A percentile compares a stretch with the other conserved stretches of the same genome.
Conservation (phyloP, 2,329 filamentous ascomycete genomes). For the Sporothrix humicola region DNA sequence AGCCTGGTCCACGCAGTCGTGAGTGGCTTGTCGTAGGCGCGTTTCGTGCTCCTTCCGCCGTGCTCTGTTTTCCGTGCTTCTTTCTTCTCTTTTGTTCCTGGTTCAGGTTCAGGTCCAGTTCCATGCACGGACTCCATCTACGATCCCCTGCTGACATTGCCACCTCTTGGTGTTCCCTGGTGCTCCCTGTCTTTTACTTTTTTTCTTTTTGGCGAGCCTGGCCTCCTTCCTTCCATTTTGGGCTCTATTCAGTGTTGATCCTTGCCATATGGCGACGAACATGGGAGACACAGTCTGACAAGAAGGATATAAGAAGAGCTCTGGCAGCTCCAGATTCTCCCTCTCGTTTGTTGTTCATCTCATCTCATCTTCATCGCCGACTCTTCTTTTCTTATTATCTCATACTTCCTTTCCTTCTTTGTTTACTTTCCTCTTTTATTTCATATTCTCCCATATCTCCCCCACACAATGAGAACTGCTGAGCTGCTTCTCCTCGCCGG, state of each 20-base stretch:
- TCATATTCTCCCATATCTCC: background rate
- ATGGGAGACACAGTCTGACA: background rate
- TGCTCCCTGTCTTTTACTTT: background rate
- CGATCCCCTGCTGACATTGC: slow-evolving; percentile 15
- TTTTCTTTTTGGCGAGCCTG: background rate
- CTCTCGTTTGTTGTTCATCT: background rate
- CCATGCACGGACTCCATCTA: slow-evolving; percentile 1
- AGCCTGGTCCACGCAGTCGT: background rate
- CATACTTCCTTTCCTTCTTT: background rate
- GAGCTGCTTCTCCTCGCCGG: slow-evolving; percentile 18
- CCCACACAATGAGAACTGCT: slow-evolving; percentile 4
- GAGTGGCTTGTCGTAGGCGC: background rate
- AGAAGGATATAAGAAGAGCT: background rate
- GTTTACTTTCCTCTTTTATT: background rate
- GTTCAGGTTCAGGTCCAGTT: background rate
- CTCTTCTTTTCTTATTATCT: background rate
- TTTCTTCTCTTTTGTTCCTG: background rate
- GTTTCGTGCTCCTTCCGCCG: background rate
- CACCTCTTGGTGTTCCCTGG: background rate
- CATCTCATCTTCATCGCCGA: background rate
- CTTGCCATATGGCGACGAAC: background rate
- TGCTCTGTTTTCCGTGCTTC: background rate
- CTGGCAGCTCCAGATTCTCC: background rate
- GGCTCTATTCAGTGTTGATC: slow-evolving; percentile 4
- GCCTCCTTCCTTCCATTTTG: background rate